Percentiles rank a stretch among this genome's conserved stretches.
Conservation (phyloP, 192 early-diverging fungal genomes). For the Piromyces sp. region DNA sequence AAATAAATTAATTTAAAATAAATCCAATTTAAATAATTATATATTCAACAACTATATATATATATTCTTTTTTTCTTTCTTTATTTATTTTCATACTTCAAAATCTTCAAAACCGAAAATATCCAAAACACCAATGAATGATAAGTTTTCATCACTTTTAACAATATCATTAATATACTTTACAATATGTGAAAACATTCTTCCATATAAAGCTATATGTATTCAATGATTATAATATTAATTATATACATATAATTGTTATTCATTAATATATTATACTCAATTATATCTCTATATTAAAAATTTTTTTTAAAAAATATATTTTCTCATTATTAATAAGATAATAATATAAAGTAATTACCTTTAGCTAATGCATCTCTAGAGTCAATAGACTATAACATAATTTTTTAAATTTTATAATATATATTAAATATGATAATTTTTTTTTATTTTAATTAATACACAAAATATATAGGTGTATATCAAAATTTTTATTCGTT, state of each 20-base stretch:
- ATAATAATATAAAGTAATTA: neutral
- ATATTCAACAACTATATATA: too few relatives aligned
- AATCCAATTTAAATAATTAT: too few relatives aligned
- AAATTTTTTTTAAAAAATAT: too few relatives aligned
- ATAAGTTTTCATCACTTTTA: slow-evolving; percentile 8
- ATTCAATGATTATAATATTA: neutral
- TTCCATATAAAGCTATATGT: neutral
- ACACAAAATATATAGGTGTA: too few relatives aligned
- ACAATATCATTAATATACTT: neutral
- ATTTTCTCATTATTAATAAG: too few relatives aligned
- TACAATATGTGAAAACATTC: neutral
- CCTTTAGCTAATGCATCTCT: neutral
- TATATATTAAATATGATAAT: too few relatives aligned
- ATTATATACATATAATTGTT: too few relatives aligned
- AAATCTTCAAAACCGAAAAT: slow-evolving; percentile 37
- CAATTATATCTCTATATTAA: too few relatives aligned
- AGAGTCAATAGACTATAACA: neutral
- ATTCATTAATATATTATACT: too few relatives aligned
- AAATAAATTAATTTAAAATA: too few relatives aligned
- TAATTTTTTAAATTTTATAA: neutral
- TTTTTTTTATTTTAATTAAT: too few relatives aligned
- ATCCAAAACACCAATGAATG: slow-evolving; percentile 33
- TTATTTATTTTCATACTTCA: neutral
- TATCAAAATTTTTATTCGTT: too few relatives aligned
- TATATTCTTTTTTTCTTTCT: neutral